These are phyloP conservation scores for Ilex asprella DNA, from an alignment of 257 asterid species.

Conservation along the genomic window DNA sequence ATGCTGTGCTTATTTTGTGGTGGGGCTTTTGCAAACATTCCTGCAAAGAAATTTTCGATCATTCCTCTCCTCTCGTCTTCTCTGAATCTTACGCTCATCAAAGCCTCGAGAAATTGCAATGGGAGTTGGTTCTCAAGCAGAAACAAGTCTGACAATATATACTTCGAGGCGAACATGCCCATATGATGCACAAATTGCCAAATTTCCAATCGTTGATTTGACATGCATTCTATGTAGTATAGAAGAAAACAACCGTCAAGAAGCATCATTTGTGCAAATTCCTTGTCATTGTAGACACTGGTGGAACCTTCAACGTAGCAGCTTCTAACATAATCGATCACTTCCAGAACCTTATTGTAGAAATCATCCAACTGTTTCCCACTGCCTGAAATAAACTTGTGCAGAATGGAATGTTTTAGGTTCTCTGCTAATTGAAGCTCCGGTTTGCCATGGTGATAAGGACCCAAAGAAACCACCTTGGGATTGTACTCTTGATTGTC, in stretches of 20 bases:
- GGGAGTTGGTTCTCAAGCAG: neutral
- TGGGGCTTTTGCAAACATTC: neutral
- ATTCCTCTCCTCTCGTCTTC: neutral
- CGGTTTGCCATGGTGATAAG: constrained; percentile 23
- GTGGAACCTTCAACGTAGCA: constrained; percentile 13
- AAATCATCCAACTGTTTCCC: neutral
- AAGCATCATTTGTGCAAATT: constrained; percentile 22
- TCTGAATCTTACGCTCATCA: neutral
- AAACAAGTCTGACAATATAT: neutral
- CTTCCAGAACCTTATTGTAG: constrained; percentile 7
- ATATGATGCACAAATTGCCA: neutral
- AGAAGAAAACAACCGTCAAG: constrained; percentile 6
- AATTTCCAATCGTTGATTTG: neutral
- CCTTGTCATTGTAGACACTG: constrained; percentile 1
- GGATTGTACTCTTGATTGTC: constrained; percentile 13
- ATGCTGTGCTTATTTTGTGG: neutral
- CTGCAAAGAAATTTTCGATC: neutral
- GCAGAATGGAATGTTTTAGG: constrained; percentile 14
- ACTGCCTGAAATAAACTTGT: constrained; percentile 10
- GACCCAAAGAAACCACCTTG: constrained; percentile 22
- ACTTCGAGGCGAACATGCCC: neutral
- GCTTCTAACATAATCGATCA: constrained; percentile 6
- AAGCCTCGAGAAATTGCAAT: neutral
- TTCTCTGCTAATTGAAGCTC: constrained; percentile 19
- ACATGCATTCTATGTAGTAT: neutral